Evolutionary conservation across 2,329 filamentous ascomycete species (phyloP).

Genomic region (Phialemonium atrogriseum): DNA sequence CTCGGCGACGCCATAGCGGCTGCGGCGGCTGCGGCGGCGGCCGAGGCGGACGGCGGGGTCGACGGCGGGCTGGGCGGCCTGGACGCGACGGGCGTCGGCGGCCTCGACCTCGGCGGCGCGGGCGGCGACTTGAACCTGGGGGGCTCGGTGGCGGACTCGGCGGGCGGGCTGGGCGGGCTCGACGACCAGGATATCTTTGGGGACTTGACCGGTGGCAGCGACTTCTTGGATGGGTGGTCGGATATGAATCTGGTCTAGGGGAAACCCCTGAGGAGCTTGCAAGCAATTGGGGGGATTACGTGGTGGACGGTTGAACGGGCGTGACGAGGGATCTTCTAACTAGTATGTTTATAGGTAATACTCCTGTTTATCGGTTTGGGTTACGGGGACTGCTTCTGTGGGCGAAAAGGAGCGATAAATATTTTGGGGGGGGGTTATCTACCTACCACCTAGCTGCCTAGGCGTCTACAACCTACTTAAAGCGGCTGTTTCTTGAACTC

Average conservation of each 20-base stretch:
- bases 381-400: no score
- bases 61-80: conserved; percentile 26
- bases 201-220: neutral
- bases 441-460: no score
- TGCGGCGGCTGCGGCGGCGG: conserved; percentile 11
- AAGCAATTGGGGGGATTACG: neutral
- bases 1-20: conserved; percentile 27
- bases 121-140: neutral
- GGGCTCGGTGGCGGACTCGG: conserved; percentile 1
- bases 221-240: neutral
- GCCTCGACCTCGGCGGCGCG: neutral
- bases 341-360: no score
- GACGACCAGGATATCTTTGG: conserved; percentile 2
- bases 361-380: no score
- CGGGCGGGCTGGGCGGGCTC: neutral
- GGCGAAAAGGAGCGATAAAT: no score
- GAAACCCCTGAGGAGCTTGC: neutral
- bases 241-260: neutral
- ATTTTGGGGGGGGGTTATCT: no score
- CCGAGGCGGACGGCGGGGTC: conserved; percentile 34
- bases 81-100: conserved; percentile 16
- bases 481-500: no score
- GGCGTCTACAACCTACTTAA: no score
- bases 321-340: neutral
- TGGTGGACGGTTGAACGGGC: neutral